A percentile compares a stretch with the other conserved stretches of the same genome.
Conservation (phyloP, 208 protist species). For the Eutreptiella sp. region DNA sequence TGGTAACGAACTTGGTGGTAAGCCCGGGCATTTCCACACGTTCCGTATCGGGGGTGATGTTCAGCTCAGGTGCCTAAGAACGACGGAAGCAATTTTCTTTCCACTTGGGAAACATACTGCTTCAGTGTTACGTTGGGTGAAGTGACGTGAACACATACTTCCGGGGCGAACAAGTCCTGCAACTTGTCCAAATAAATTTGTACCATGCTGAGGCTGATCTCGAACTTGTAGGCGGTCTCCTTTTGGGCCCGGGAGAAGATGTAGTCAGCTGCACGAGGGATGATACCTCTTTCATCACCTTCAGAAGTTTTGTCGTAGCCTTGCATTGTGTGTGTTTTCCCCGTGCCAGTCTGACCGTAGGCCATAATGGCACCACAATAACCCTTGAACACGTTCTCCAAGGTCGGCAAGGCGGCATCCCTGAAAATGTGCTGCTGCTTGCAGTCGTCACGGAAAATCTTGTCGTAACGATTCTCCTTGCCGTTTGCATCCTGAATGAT, state of each 20-base stretch:
- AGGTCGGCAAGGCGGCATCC: no score
- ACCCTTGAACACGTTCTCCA: slow-evolving; percentile 37
- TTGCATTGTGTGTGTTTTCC: slow-evolving; percentile 29
- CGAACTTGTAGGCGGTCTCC: slow-evolving; percentile 26
- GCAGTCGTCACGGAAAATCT: no score
- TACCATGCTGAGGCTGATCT: slow-evolving; percentile 4
- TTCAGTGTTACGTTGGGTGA: no score
- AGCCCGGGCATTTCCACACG: no score
- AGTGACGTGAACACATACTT: no score
- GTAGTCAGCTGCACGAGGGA: slow-evolving; percentile 20
- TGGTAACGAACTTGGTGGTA: no score
- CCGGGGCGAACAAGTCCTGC: slow-evolving; percentile 24
- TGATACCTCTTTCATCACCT: no score
- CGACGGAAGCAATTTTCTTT: no score
- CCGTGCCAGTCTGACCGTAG: slow-evolving; percentile 34
- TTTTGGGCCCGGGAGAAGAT: slow-evolving; percentile 18
- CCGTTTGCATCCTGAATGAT: no score
- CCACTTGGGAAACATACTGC: no score
- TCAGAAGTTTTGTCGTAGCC: slow-evolving; percentile 10
- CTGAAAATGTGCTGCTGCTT: no score
- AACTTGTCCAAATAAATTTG: slow-evolving; percentile 36
- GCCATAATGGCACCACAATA: slow-evolving; percentile 27
- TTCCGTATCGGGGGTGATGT: slow-evolving; percentile 13
- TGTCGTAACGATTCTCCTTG: no score
- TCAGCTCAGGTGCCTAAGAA: not conserved